These are phyloP conservation scores for Staphylotrichum longicolle DNA, from an alignment of 495 filamentous ascomycete species.

Conservation along the genomic window DNA sequence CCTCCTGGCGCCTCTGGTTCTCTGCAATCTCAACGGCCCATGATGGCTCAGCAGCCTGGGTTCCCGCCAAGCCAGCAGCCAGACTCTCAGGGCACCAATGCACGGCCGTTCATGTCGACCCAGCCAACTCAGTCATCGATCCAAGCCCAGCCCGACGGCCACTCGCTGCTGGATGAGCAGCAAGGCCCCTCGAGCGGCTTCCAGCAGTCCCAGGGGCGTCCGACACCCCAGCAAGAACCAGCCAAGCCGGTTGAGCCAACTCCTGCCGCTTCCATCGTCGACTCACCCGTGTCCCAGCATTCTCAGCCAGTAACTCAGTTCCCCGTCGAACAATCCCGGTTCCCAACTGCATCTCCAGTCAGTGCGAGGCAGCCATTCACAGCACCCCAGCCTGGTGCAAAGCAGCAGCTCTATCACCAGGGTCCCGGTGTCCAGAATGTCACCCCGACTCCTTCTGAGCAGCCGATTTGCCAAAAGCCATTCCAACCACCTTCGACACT, in stretches of 20 bases:
- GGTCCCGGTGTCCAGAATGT: neutral
- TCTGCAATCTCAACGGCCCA: conserved; percentile 11
- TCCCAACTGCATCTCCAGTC: conserved; percentile 26
- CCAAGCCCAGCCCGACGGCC: conserved; percentile 16
- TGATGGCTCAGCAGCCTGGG: conserved; percentile 9
- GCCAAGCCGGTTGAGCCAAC: conserved; percentile 13
- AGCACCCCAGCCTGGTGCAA: conserved; percentile 14
- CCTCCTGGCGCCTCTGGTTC: conserved; percentile 13
- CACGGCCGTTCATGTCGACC: neutral
- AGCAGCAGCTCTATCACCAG: conserved; percentile 10
- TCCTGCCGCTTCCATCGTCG: conserved; percentile 18
- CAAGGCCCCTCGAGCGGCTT: conserved; percentile 5
- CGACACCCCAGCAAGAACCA: conserved; percentile 18
- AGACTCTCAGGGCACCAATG: conserved; percentile 2
- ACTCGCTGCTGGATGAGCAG: conserved; percentile 4
- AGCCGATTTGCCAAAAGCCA: conserved; percentile 19
- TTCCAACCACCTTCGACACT: neutral
- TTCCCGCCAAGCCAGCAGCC: conserved; percentile 12
- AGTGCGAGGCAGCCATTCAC: conserved; percentile 23
- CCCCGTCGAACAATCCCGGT: conserved; percentile 21
- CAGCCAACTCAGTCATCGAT: conserved; percentile 21
- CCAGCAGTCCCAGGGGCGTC: conserved; percentile 17
- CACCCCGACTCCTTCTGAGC: conserved; percentile 10
- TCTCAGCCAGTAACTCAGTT: conserved; percentile 25
- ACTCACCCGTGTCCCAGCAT: conserved; percentile 28